Base-by-base conservation (phyloP, 1,139 yeast species). In the Diutina sp. region DNA sequence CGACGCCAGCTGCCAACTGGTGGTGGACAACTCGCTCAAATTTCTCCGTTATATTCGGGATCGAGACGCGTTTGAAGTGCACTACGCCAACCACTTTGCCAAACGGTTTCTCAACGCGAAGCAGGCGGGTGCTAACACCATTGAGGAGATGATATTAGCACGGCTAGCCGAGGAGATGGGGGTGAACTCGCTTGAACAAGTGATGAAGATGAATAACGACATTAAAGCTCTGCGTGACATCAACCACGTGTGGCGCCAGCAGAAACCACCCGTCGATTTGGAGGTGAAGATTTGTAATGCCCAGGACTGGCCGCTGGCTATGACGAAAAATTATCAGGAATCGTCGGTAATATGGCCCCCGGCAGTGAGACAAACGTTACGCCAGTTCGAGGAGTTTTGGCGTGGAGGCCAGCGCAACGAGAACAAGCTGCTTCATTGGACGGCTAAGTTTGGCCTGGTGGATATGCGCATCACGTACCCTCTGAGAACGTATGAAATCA, bases 141-240 rank as follows among this genome's bases (percentile, higher is more conserved):
- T 85, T 9, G 98, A 91, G 67, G 84, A 84, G 63, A 71, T 78
- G 57, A 76, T 90, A 67, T 81, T 93, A 45, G 77, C 87, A 1
- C 84, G 82, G 65, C 73, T 91, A 56, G 82, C 87, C 61, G 84
- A 83, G 63, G 96, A 89, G 65, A 78, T 87, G 64, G 62, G 61
- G 44, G 77, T 89, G 2, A 79, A 91, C 0, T 87, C 89, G 57
- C 83, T 96, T 2, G 80, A 87, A 3, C 87, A 87, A 64, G 77
- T 91, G 51, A 93, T 90, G 65, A 90, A 90, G 56, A 93, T 93
- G 99, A 84, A 90, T 64, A 80, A 83, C 62, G 98, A 93, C 66
- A 84, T 91, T 61, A 81, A 81, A 60, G 74, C 80, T 59, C 87
- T 95, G 0, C 75, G 75, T 57, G 90, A 84, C 51, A 68, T 83